A percentile compares a stretch with the other conserved stretches of the same genome.
Evolutionary conservation across 2,329 filamentous ascomycete species (phyloP).

Genomic region (Verticillium klebahnii): DNA sequence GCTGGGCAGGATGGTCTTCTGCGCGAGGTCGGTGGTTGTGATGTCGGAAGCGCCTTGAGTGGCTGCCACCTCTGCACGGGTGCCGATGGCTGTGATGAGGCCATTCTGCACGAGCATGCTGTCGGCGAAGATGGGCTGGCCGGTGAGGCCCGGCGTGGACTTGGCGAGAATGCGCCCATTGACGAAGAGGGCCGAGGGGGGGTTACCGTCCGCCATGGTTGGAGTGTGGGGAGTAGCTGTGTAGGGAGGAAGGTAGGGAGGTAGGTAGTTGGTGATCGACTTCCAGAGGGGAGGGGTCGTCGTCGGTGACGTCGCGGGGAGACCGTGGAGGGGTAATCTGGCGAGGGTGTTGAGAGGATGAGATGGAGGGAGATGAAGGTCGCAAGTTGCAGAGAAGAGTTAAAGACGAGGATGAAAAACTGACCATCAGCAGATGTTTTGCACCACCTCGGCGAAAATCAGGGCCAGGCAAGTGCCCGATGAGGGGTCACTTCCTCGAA

Average conservation of each 20-base stretch:
- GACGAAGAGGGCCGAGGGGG: conserved; percentile 8
- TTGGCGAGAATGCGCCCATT: conserved; percentile 14
- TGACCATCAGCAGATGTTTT: background rate
- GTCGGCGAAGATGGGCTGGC: conserved; percentile 12
- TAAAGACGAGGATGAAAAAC: background rate
- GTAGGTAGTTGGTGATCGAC: background rate
- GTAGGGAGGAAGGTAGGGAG: too few species aligned
- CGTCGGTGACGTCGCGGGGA: background rate
- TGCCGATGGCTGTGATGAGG: conserved; percentile 10
- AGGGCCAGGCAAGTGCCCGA: background rate
- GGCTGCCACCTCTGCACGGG: background rate
- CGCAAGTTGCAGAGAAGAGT: background rate
- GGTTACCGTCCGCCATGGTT: background rate
- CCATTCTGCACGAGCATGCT: conserved; percentile 12
- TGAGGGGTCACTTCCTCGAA: background rate
- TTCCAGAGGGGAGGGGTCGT: background rate
- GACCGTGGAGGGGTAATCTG: background rate
- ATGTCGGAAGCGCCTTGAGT: background rate
- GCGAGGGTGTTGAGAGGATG: background rate
- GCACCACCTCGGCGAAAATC: background rate
- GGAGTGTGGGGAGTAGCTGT: too few species aligned
- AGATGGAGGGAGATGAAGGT: background rate
- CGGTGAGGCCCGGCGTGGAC: conserved; percentile 7
- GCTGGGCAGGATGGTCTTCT: conserved; percentile 42
- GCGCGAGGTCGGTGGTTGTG: conserved; percentile 14